Base-by-base conservation (phyloP, 805 yeast genomes). In the Kluyveromyces nonfermentans region DNA sequence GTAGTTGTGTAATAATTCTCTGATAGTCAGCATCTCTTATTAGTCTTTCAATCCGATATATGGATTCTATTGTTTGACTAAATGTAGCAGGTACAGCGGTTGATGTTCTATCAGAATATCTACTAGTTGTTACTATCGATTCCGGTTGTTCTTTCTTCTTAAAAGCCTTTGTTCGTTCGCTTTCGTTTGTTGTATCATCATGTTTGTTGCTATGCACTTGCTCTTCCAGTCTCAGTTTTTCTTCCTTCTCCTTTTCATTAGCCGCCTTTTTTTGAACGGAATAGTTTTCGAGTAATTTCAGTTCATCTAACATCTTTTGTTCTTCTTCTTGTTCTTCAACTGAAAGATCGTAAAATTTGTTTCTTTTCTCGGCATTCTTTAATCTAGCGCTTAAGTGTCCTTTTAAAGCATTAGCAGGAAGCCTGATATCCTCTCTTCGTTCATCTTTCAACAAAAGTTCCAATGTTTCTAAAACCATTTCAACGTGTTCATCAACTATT, bases 361-460 rank as follows among this genome's bases (percentile, higher is more conserved):
- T 74, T 37, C 71, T 50, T 36, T 69, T 72, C 2, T 77, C 63
- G 72, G 83, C 74, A 0, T 64, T 62, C 32, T 66, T 69, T 17
- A 74, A 61, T 36, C 78, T 68, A 0, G 85, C 75, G 45, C 73
- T 75, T 19, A 83, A 62, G 47, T 80, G 80, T 0, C 87, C 89
- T 41, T 75, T 65, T 42, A 84, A 68, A 1, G 93, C 89, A 59
- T 72, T 77, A 0, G 87, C 78, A 1, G 96, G 81, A 31, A 89
- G 66, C 54, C 77, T 83, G 53, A 89, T 71, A 62, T 89, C 97
- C 43, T 85, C 89, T 50, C 97, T 73, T 3, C 64, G 57, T 49
- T 89, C 97, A 0, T 59, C 55, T 4, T 59, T 48, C 7, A 75
- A 55, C 17, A 84, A 74, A 1, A 55, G 51, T 25, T 75, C 70